Conservation (phyloP, 805 yeast species). For the Saturnispora besseyi region DNA sequence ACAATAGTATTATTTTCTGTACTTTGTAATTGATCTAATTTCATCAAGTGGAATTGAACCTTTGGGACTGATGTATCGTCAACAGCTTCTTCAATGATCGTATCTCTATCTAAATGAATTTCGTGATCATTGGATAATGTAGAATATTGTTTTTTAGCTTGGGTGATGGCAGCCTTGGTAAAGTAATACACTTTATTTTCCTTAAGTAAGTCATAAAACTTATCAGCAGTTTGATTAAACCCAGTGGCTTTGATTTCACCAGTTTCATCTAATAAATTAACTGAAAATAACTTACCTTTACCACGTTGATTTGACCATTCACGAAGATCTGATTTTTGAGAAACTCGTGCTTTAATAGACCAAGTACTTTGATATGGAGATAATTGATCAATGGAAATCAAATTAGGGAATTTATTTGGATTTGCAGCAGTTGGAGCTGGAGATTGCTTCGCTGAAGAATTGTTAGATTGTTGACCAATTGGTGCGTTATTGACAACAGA, state of each 20-base stretch:
- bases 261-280: slow-evolving; percentile 84
- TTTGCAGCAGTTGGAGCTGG: slow-evolving; percentile 7
- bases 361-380: slow-evolving; percentile 88
- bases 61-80: slow-evolving; percentile 63
- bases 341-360: slow-evolving; percentile 90
- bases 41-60: slow-evolving; percentile 65
- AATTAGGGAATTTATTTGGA: slow-evolving; percentile 26
- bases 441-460: background rate
- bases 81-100: slow-evolving; percentile 59
- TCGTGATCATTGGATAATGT: slow-evolving; percentile 84
- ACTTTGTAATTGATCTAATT: slow-evolving; percentile 55
- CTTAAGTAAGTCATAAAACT: slow-evolving; percentile 62
- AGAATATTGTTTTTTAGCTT: slow-evolving; percentile 80
- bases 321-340: slow-evolving; percentile 78
- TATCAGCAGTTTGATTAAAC: slow-evolving; percentile 79
- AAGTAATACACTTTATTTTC: slow-evolving; percentile 88
- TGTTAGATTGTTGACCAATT: background rate
- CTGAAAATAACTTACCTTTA: slow-evolving; percentile 82
- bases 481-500: background rate
- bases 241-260: slow-evolving; percentile 96
- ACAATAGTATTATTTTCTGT: slow-evolving; percentile 60
- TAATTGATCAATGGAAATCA: slow-evolving; percentile 73
- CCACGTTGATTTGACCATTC: slow-evolving; percentile 84
- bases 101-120: slow-evolving; percentile 69
- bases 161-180: slow-evolving; percentile 69